A percentile compares a stretch with the other conserved stretches of the same genome.
Evolutionary conservation across 2,329 filamentous ascomycete species (phyloP).

Genomic region (Claviceps africana): DNA sequence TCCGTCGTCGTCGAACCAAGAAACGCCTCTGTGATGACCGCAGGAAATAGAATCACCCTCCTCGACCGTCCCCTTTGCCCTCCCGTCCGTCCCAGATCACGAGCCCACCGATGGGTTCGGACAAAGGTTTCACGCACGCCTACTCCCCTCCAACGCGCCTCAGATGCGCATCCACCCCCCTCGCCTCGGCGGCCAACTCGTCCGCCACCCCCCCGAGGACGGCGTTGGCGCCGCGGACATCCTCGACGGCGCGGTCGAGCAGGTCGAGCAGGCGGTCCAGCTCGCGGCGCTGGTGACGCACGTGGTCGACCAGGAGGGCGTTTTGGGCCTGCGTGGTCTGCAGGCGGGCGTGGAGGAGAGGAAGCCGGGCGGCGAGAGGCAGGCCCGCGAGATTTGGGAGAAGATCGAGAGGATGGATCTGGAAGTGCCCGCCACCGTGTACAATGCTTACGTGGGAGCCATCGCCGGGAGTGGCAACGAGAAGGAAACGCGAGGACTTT

Average conservation of each 20-base stretch:
- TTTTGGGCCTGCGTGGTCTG: slow-evolving; percentile 45
- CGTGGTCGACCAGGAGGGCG: slow-evolving; percentile 34
- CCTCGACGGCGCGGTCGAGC: slow-evolving; percentile 37
- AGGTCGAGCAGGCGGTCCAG: slow-evolving; percentile 34
- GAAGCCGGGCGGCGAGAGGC: slow-evolving; percentile 40
- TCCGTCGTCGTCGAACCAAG: too few relatives aligned
- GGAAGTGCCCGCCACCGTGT: slow-evolving; percentile 59
- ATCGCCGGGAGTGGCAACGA: slow-evolving; percentile 59
- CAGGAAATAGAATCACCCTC: too few relatives aligned
- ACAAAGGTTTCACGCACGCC: too few relatives aligned
- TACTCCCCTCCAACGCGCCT: too few relatives aligned
- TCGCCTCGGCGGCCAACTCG: slow-evolving; percentile 36
- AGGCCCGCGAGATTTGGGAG: slow-evolving; percentile 55
- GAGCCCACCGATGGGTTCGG: too few relatives aligned
- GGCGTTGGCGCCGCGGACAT: slow-evolving; percentile 38
- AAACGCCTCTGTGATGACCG: too few relatives aligned
- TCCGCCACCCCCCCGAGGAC: slow-evolving; percentile 32
- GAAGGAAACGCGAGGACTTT: slow-evolving; percentile 50
- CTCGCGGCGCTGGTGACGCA: slow-evolving; percentile 40
- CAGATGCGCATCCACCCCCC: slow-evolving; percentile 14
- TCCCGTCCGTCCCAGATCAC: too few relatives aligned
- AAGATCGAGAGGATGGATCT: slow-evolving; percentile 63
- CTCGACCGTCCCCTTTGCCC: too few relatives aligned
- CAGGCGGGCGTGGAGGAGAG: slow-evolving; percentile 42
- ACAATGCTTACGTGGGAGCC: slow-evolving; percentile 62